A percentile compares a stretch with the other conserved stretches of the same genome.
Conservation (phyloP, 345 rosid species). For the Bruguiera gymnorhiza region DNA sequence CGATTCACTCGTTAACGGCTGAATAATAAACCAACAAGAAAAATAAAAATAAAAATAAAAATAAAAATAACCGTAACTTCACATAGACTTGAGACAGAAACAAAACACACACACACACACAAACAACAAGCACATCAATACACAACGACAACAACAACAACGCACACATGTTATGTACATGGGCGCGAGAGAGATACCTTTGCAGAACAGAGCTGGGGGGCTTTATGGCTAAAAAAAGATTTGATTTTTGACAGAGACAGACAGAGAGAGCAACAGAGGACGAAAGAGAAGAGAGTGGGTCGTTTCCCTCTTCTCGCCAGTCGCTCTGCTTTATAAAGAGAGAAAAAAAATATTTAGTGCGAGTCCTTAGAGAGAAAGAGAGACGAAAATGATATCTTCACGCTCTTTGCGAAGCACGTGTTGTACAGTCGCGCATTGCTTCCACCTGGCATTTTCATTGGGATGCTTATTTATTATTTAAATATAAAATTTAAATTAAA, state of each 20-base stretch:
- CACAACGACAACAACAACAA: not conserved
- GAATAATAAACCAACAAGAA: constrained; percentile 23
- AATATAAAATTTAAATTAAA: no score
- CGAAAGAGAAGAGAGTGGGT: not conserved
- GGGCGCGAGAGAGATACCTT: constrained; percentile 9
- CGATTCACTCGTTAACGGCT: constrained; percentile 28
- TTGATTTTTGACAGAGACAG: constrained; percentile 8
- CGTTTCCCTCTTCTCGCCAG: not conserved
- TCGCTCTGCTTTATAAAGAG: constrained; percentile 7
- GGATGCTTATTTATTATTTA: not conserved
- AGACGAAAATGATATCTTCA: constrained; percentile 10
- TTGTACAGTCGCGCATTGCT: no score
- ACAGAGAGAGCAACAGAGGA: not conserved
- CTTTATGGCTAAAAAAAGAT: constrained; percentile 29
- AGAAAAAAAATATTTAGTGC: not conserved
- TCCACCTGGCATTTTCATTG: not conserved
- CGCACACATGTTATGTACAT: not conserved
- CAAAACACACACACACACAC: not conserved
- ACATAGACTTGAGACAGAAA: constrained; percentile 7
- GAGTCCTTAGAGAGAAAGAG: not conserved
- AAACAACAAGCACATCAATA: not conserved
- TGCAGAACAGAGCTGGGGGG: constrained; percentile 21
- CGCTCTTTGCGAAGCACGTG: constrained; percentile 3
- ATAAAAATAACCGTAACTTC: not conserved
- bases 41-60: not conserved